Evolutionary conservation across 2,329 filamentous ascomycete genomes (phyloP), one percentile per base, ranked within the genome.

Genomic region (Talaromyces sp.): DNA sequence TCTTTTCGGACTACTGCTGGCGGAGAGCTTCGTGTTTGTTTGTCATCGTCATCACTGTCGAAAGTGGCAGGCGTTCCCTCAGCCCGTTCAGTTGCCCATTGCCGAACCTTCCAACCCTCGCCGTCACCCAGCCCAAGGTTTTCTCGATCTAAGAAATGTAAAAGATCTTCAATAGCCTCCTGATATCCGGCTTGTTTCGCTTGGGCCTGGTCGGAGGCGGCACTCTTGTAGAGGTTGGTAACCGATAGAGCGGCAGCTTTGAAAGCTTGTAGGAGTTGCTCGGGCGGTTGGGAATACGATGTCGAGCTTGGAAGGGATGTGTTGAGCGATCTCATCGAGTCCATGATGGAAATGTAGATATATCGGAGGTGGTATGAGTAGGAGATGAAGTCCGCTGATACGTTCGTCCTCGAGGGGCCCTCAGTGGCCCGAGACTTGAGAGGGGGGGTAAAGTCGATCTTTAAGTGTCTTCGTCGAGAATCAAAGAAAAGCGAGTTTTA

Each of bases 191-290:
- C 89, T 57, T 85, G 79, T 56, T 91, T 87, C 54, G 92, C 87
- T 69, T 88, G 88, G 56, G 88, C 83, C 73, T 95, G 88, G 56
- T 91, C 90, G 34, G 87, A 83, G 12, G 91, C 89, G 3, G 94
- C 94, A 44, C 89, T 93, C 78, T 96, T 97, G 81, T 98, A 98
- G 14, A 99, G 87, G 71, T 96, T 96, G 55, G 95, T 98, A 60
- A 98, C 93, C 5, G 92, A 96, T 36, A 97, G 83, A 23, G 95
- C 95, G 36, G 95, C 95, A 16, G 90, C 87, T 76, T 92, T 95
- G 83, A 99, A 99, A 62, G 91, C 89, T 68, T 94, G 89, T 62
- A 97, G 86, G 55, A 97, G 86, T 72, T 81, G 75, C 68, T 82
- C 80, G 3, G 79, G 76, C 51, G 79, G 79, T 62, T 79, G 78